Evolutionary conservation across 2,329 filamentous ascomycete genomes (phyloP).

Genomic region (Phoma sp.): DNA sequence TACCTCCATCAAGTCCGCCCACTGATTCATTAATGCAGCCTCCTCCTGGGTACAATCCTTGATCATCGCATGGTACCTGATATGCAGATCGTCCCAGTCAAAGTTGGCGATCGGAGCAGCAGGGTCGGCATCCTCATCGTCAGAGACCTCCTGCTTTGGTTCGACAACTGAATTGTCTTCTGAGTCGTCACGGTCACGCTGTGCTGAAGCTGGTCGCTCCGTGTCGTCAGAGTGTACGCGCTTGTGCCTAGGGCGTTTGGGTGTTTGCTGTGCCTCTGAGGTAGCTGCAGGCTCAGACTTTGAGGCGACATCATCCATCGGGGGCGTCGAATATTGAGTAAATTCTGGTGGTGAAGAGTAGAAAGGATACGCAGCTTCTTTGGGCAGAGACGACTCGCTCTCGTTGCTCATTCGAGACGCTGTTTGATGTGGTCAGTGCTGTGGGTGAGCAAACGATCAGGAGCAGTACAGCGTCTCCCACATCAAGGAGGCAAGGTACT

Average conservation of each 20-base stretch:
- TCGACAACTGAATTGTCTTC: slow-evolving; percentile 18
- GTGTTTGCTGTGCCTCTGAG: slow-evolving; percentile 15
- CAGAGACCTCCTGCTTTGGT: background rate
- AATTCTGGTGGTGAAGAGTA: slow-evolving; percentile 25
- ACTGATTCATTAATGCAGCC: slow-evolving; percentile 70
- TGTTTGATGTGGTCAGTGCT: slow-evolving; percentile 34
- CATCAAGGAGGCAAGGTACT: slow-evolving; percentile 3
- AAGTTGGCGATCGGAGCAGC: slow-evolving; percentile 60
- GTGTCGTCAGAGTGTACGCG: slow-evolving; percentile 31
- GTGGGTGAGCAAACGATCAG: slow-evolving; percentile 28
- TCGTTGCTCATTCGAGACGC: slow-evolving; percentile 27
- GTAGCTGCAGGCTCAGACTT: slow-evolving; percentile 23
- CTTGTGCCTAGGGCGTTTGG: slow-evolving; percentile 5
- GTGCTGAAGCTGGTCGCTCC: slow-evolving; percentile 38
- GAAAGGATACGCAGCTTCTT: slow-evolving; percentile 15
- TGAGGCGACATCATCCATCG: slow-evolving; percentile 26
- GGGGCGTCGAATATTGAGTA: slow-evolving; percentile 9
- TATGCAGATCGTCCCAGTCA: slow-evolving; percentile 80
- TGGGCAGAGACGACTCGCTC: slow-evolving; percentile 32
- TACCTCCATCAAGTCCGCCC: slow-evolving; percentile 58
- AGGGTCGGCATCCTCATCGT: slow-evolving; percentile 33
- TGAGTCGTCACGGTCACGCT: slow-evolving; percentile 21
- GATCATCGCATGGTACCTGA: slow-evolving; percentile 72
- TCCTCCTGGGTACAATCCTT: slow-evolving; percentile 69
- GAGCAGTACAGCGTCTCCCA: slow-evolving; percentile 5